A percentile compares a stretch with the other conserved stretches of the same genome.
phyloP scores from a whole-genome alignment of 177 flowering plant genomes.

The Telopea speciosissima region DNA sequence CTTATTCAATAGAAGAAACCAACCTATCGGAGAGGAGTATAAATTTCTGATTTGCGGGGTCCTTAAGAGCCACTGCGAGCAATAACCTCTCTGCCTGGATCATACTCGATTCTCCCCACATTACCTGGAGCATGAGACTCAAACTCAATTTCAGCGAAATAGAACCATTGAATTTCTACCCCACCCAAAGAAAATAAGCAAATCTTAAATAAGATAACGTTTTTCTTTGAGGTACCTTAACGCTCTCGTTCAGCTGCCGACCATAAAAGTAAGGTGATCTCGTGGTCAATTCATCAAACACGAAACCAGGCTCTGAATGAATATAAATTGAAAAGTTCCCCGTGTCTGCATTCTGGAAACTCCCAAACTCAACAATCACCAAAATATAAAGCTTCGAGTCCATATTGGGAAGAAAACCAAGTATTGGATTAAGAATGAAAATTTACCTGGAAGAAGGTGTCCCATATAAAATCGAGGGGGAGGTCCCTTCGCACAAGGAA shows the following conservation, averaged over 20 bases:
- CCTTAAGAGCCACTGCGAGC: slow-evolving; percentile 63
- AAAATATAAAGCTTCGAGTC: neutral
- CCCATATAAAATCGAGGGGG: slow-evolving; percentile 96
- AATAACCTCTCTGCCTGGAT: slow-evolving; percentile 82
- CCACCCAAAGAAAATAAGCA: neutral
- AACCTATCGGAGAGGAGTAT: slow-evolving; percentile 93
- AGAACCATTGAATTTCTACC: neutral
- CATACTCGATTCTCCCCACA: slow-evolving; percentile 97
- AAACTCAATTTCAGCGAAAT: slow-evolving; percentile 1
- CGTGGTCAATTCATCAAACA: slow-evolving; percentile 65
- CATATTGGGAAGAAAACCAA: neutral
- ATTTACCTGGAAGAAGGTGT: slow-evolving; percentile 65
- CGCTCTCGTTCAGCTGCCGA: slow-evolving; percentile 61
- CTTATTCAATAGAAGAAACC: neutral
- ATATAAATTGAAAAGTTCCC: slow-evolving; percentile 62
- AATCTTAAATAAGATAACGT: neutral
- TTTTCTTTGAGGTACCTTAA: slow-evolving; percentile 39
- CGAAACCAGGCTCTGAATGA: slow-evolving; percentile 83
- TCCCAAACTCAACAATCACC: slow-evolving; percentile 3
- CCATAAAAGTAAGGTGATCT: slow-evolving; percentile 58
- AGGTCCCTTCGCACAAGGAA: slow-evolving; percentile 64
- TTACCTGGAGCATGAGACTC: slow-evolving; percentile 42
- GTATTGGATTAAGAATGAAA: neutral
- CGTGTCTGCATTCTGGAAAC: slow-evolving; percentile 56
- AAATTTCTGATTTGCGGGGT: slow-evolving; percentile 88